Evolutionary conservation across 2,329 filamentous ascomycete species (phyloP), one percentile per base, ranked within the genome.

Genomic region (Exserohilum rostratum): DNA sequence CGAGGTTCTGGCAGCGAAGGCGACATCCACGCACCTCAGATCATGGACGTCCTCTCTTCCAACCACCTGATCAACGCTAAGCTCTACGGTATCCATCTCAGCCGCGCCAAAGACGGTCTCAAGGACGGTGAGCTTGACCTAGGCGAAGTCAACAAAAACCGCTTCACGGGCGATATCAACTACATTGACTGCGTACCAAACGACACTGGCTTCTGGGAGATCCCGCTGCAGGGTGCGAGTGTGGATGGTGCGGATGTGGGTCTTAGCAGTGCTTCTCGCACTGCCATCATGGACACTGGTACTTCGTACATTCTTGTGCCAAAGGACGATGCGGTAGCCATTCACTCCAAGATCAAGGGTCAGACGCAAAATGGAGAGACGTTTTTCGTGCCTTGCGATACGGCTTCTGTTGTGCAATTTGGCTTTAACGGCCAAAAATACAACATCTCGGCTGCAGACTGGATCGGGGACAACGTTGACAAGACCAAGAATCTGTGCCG

Each of bases 231-330:
- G 38, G 87, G 88, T 63, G 82, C 87, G 46, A 79, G 83, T 2
- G 84, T 88, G 40, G 82, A 87, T 54, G 87, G 84, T 42, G 80
- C 83, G 38, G 77, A 83, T 0, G 18, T 62, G 6, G 62, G 59
- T 7, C 78, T 87, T 9, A 71, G 66, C 1, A 18, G 6, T 76
- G 73, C 31, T 6, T 1, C 18, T 1, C 85, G 82, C 44, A 79
- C 80, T 1, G 90, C 88, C 29, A 91, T 92, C 70, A 87, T 96
- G 62, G 92, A 96, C 74, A 92, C 90, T 0, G 91, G 91, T 45
- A 95, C 91, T 0, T 90, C 88, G 0, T 95, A 88, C 71, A 84
- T 91, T 25, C 87, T 96, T 60, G 85, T 90, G 5, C 90, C 91
- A 0, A 75, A 81, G 1, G 77, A 78, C 2, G 87, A 92, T 65